phyloP scores from a whole-genome alignment of 495 filamentous ascomycete genomes.

The Parathielavia hyrcaniae region DNA sequence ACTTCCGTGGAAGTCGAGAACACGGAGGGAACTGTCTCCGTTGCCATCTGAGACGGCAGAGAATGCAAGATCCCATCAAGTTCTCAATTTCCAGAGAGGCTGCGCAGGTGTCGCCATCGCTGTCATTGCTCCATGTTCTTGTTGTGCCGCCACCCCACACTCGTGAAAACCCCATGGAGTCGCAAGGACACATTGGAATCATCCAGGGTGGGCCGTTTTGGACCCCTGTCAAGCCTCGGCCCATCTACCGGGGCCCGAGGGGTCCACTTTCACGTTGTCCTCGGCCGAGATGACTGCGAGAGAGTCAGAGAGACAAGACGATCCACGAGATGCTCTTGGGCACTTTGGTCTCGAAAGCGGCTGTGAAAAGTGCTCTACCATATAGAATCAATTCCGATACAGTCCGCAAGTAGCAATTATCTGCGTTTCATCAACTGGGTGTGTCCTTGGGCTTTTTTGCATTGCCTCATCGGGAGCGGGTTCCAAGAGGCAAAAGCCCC shows the following conservation, averaged over 20 bases:
- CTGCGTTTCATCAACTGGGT: slow-evolving; percentile 4
- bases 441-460: not conserved
- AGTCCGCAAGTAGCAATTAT: not conserved
- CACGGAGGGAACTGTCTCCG: not conserved
- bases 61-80: not conserved
- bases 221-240: slow-evolving; percentile 25
- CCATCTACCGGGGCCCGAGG: slow-evolving; percentile 17
- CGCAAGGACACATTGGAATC: slow-evolving; percentile 4
- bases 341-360: not conserved
- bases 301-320: not conserved
- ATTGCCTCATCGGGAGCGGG: slow-evolving; percentile 2
- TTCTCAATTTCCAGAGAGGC: no score
- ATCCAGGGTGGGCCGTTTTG: slow-evolving; percentile 15
- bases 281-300: slow-evolving; percentile 17
- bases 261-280: slow-evolving; percentile 9
- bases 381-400: not conserved
- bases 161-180: not conserved
- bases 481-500: slow-evolving; percentile 15
- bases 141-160: slow-evolving; percentile 8
- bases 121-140: not conserved
- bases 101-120: no score
- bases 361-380: not conserved
- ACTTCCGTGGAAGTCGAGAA: not conserved
- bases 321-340: not conserved
- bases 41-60: not conserved